phyloP scores from a whole-genome alignment of 805 yeast genomes.

The Lipomyces starkeyi region DNA sequence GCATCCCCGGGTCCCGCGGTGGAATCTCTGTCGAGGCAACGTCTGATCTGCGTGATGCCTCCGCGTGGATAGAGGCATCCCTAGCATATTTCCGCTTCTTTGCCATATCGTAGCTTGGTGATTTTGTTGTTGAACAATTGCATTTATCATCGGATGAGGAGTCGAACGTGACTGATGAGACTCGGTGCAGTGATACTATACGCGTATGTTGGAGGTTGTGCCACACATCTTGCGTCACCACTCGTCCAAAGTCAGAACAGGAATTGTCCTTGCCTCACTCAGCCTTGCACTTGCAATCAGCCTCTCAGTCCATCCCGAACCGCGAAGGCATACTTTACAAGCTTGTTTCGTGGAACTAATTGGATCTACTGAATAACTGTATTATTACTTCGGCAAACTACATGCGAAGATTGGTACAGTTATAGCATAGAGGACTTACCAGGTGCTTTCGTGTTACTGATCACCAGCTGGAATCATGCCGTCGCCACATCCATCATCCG shows the following conservation, averaged over 20 bases:
- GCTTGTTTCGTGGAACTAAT: neutral
- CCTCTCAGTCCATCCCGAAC: neutral
- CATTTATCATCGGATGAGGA: neutral
- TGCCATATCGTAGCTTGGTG: neutral
- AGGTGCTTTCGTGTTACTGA: neutral
- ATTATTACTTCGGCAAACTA: neutral
- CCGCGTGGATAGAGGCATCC: neutral
- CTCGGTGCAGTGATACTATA: neutral
- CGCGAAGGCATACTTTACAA: neutral
- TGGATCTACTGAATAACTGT: neutral
- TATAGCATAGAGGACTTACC: neutral
- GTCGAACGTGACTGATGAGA: neutral
- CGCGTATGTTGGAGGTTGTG: neutral
- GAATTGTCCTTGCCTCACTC: neutral
- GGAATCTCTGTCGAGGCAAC: neutral
- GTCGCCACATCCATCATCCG: constrained; percentile 29
- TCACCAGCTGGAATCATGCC: constrained; percentile 1
- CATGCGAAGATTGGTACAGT: neutral
- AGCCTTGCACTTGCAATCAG: too few relatives aligned
- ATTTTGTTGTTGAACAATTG: neutral
- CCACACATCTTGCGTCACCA: neutral
- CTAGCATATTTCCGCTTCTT: constrained; percentile 7
- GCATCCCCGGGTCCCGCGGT: neutral
- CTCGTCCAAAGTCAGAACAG: neutral
- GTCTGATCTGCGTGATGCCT: neutral